Evolutionary conservation across 2,329 filamentous ascomycete genomes (phyloP).

Genomic region (Eutypa lata): DNA sequence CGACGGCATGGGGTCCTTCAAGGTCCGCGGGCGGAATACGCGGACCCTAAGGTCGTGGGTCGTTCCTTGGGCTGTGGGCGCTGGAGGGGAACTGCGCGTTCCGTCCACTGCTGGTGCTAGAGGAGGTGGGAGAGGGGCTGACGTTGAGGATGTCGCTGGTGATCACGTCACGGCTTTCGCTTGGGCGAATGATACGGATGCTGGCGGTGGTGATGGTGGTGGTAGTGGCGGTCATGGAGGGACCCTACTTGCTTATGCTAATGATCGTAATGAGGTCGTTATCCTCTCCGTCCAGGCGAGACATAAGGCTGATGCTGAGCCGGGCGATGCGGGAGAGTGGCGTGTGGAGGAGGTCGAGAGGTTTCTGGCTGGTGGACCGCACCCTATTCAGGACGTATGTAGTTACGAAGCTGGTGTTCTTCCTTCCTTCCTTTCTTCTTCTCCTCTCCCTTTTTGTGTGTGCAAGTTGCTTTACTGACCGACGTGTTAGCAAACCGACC

Average conservation of each 20-base stretch:
- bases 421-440: not conserved
- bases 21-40: constrained; percentile 31
- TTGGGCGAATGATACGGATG: constrained; percentile 46
- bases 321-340: constrained; percentile 36
- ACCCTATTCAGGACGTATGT: constrained; percentile 33
- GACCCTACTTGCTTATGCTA: constrained; percentile 50
- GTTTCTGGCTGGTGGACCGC: constrained; percentile 46
- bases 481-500: constrained; percentile 33
- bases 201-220: constrained; percentile 34
- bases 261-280: constrained; percentile 47
- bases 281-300: constrained; percentile 45
- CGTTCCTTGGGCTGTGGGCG: constrained; percentile 55
- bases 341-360: constrained; percentile 47
- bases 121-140: constrained; percentile 12
- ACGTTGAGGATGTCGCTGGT: constrained; percentile 22
- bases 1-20: constrained; percentile 18
- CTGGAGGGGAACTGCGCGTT: constrained; percentile 45
- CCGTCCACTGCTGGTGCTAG: too few relatives aligned
- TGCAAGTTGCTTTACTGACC: not conserved
- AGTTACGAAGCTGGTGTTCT: not conserved
- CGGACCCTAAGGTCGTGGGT: constrained; percentile 47
- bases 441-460: too few relatives aligned
- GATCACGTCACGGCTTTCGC: constrained; percentile 47
- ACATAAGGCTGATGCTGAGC: constrained; percentile 20
- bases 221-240: constrained; percentile 35